Conservation (phyloP, 352 stramenopile genomes). For the Phytophthora citrophthora region DNA sequence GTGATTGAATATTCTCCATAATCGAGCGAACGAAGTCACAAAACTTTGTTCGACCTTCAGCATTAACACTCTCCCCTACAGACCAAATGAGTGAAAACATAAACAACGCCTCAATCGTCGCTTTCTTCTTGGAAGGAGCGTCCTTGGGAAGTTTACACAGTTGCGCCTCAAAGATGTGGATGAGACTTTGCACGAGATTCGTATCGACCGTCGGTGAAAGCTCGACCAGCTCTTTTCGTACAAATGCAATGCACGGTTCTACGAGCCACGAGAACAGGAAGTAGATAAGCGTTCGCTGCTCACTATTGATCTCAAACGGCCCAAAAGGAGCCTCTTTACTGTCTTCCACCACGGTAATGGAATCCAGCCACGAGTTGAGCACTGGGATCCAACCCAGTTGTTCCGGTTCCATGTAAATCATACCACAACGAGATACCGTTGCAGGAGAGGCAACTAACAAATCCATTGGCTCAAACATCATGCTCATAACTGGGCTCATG, state of each 20-base stretch:
- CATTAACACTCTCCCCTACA: constrained; percentile 82
- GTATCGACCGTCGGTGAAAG: constrained; percentile 90
- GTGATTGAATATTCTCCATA: constrained; percentile 70
- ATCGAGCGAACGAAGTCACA: constrained; percentile 85
- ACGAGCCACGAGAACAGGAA: constrained; percentile 91
- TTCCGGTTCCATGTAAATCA: constrained; percentile 96
- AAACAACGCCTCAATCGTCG: constrained; percentile 81
- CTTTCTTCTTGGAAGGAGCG: constrained; percentile 72
- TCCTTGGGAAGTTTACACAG: constrained; percentile 75
- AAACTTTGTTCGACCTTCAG: constrained; percentile 72
- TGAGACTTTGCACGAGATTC: constrained; percentile 89
- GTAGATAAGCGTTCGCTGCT: constrained; percentile 73
- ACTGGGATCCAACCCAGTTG: constrained; percentile 91
- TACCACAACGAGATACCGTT: constrained; percentile 93
- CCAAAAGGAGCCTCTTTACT: constrained; percentile 29
- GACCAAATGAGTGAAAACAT: constrained; percentile 94
- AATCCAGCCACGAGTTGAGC: constrained; percentile 91
- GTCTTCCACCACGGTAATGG: constrained; percentile 46
- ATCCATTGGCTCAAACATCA: constrained; percentile 97
- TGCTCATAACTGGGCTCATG: constrained; percentile 95
- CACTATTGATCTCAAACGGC: constrained; percentile 74
- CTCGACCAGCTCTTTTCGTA: constrained; percentile 88
- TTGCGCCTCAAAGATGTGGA: constrained; percentile 87
- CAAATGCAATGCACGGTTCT: constrained; percentile 89
- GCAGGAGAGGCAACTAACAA: constrained; percentile 93